phyloP scores from a whole-genome alignment of 352 stramenopile species.

The Pythium vanterpoolii region DNA sequence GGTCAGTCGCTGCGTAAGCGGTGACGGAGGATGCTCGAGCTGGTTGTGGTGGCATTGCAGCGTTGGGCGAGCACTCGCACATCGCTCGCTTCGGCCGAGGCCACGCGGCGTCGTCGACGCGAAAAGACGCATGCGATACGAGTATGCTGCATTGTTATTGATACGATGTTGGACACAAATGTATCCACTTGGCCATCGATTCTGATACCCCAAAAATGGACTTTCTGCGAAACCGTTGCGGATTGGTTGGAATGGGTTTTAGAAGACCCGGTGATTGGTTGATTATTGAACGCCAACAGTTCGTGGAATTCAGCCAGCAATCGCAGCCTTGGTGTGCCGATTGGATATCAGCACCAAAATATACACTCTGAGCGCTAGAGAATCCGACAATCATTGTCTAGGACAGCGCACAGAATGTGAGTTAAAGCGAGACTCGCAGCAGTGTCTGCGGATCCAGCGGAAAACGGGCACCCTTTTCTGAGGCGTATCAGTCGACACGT shows the following conservation, averaged over 20 bases:
- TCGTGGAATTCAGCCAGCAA: no score
- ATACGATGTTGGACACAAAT: neutral
- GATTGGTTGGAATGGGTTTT: neutral
- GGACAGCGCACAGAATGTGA: no score
- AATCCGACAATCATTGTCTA: no score
- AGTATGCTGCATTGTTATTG: neutral
- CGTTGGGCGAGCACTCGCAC: neutral
- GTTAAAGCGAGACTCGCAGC: no score
- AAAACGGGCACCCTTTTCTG: no score
- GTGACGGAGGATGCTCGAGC: neutral
- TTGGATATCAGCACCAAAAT: no score
- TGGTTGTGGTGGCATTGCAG: neutral
- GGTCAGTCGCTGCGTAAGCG: constrained; percentile 1
- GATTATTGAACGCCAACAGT: no score
- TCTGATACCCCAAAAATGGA: constrained; percentile 7
- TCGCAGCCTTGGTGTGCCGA: no score
- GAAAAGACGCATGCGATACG: constrained; percentile 4
- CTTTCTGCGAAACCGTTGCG: neutral
- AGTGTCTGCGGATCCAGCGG: no score
- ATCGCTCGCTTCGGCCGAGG: neutral
- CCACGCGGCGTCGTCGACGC: neutral
- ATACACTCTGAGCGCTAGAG: no score
- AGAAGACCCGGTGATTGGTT: neutral
- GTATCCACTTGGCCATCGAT: constrained; percentile 3
- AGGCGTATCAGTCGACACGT: neutral